Conservation (phyloP, 192 early-diverging fungal genomes). For the Funneliformis mosseae region DNA sequence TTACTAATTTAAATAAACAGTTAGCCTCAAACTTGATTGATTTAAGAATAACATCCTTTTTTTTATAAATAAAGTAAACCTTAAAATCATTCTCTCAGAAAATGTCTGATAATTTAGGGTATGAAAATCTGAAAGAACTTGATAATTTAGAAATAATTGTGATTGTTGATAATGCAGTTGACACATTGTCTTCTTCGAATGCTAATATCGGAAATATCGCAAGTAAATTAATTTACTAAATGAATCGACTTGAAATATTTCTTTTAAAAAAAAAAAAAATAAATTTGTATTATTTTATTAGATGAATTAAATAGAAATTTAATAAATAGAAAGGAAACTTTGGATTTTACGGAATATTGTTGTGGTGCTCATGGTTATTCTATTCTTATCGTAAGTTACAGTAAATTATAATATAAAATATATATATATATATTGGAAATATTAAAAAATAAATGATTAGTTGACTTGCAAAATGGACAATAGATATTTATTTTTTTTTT, state of each 20-base stretch:
- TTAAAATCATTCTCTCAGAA: too few relatives aligned
- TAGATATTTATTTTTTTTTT: background rate
- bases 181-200: slow-evolving; percentile 37
- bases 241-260: too few relatives aligned
- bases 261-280: too few relatives aligned
- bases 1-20: too few relatives aligned
- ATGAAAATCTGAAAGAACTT: slow-evolving; percentile 35
- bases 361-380: slow-evolving; percentile 45
- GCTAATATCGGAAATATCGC: slow-evolving; percentile 27
- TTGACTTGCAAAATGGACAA: background rate
- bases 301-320: background rate
- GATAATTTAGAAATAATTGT: slow-evolving; percentile 39
- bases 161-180: slow-evolving; percentile 45
- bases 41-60: too few relatives aligned
- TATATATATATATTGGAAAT: too few relatives aligned
- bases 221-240: slow-evolving; percentile 39
- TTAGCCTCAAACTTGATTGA: too few relatives aligned
- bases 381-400: slow-evolving; percentile 39
- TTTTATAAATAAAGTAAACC: too few relatives aligned
- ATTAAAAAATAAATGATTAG: too few relatives aligned
- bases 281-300: background rate
- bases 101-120: background rate
- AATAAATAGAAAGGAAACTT: slow-evolving; percentile 26
- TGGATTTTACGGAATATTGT: slow-evolving; percentile 39
- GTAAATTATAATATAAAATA: too few relatives aligned